Conservation (phyloP, 2,329 filamentous ascomycete species). For the Orbilia brochopaga region DNA sequence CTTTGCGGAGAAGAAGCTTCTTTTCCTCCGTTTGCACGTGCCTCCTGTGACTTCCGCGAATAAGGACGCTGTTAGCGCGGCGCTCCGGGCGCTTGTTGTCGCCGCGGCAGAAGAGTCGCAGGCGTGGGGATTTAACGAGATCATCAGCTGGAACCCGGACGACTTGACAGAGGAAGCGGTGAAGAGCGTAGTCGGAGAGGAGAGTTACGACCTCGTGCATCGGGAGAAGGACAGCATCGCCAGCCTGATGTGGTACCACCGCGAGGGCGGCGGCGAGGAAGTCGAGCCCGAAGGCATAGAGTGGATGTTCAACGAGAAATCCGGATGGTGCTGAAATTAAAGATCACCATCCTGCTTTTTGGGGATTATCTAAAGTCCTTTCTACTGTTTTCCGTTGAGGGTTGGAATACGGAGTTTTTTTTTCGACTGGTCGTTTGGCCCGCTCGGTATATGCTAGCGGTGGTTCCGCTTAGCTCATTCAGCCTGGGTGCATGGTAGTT, state of each 20-base stretch:
- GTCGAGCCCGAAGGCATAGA: slow-evolving; percentile 39
- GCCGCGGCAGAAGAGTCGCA: slow-evolving; percentile 32
- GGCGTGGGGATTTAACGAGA: slow-evolving; percentile 40
- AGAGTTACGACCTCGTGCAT: slow-evolving; percentile 41
- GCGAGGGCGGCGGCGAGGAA: slow-evolving; percentile 30
- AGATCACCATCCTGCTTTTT: background rate
- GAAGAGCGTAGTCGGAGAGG: slow-evolving; percentile 33
- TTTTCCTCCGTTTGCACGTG: slow-evolving; percentile 37
- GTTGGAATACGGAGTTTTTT: slow-evolving; percentile 3
- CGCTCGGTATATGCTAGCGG: background rate
- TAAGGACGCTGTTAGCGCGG: slow-evolving; percentile 13
- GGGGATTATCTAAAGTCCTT: slow-evolving; percentile 4
- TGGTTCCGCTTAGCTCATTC: too few relatives aligned
- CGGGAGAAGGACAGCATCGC: slow-evolving; percentile 50
- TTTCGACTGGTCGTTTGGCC: background rate
- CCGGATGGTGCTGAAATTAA: slow-evolving; percentile 43
- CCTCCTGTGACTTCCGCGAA: slow-evolving; percentile 29
- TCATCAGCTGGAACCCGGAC: slow-evolving; percentile 47
- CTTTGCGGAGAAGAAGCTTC: slow-evolving; percentile 37
- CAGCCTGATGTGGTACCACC: slow-evolving; percentile 50
- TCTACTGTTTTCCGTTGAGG: slow-evolving; percentile 5
- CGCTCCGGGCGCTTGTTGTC: slow-evolving; percentile 27
- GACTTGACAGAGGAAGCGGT: slow-evolving; percentile 28
- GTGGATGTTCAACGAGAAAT: slow-evolving; percentile 48
- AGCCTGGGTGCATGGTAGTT: too few relatives aligned